Evolutionary conservation across 768 basidiomycete genomes (phyloP).

Genomic region (Pisolithus tinctorius): DNA sequence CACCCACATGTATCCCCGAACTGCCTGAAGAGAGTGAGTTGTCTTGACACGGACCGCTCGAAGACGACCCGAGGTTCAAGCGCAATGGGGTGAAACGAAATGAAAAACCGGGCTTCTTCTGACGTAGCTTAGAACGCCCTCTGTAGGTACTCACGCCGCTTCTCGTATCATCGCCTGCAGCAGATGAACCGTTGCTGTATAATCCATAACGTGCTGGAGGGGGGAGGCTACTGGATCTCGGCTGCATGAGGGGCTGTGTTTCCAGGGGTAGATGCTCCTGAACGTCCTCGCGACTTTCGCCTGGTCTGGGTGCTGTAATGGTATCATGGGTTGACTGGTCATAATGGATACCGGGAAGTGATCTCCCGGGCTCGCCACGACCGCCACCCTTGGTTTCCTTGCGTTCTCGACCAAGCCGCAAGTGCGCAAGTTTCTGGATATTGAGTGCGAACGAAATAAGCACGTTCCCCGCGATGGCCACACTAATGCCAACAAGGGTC

Average conservation of each 20-base stretch:
- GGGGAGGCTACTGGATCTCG: constrained; percentile 16
- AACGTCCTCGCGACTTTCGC: constrained; percentile 6
- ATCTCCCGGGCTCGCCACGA: constrained; percentile 11
- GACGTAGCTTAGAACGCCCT: constrained; percentile 14
- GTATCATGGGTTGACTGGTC: not conserved
- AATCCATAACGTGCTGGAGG: constrained; percentile 15
- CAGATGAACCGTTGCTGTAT: not conserved
- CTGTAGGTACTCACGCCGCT: constrained; percentile 21
- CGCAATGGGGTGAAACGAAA: constrained; percentile 31
- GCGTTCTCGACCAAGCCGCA: constrained; percentile 45
- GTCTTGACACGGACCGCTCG: constrained; percentile 2
- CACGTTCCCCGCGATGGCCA: constrained; percentile 79
- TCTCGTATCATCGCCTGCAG: constrained; percentile 19
- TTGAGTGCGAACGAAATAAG: constrained; percentile 90
- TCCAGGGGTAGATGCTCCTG: constrained; percentile 12
- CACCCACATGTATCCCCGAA: constrained; percentile 32
- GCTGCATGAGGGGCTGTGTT: constrained; percentile 24
- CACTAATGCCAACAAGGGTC: constrained; percentile 69
- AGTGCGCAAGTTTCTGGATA: constrained; percentile 87
- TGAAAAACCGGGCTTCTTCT: constrained; percentile 25
- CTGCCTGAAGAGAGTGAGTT: constrained; percentile 1
- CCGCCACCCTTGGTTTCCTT: constrained; percentile 14
- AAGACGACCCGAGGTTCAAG: constrained; percentile 4
- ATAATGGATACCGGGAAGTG: not conserved
- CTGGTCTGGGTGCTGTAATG: not conserved